A percentile compares a stretch with the other conserved stretches of the same genome.
These are phyloP conservation scores for Calonectria ilicicola DNA, from an alignment of 2,329 filamentous ascomycete species.

Conservation along the genomic window DNA sequence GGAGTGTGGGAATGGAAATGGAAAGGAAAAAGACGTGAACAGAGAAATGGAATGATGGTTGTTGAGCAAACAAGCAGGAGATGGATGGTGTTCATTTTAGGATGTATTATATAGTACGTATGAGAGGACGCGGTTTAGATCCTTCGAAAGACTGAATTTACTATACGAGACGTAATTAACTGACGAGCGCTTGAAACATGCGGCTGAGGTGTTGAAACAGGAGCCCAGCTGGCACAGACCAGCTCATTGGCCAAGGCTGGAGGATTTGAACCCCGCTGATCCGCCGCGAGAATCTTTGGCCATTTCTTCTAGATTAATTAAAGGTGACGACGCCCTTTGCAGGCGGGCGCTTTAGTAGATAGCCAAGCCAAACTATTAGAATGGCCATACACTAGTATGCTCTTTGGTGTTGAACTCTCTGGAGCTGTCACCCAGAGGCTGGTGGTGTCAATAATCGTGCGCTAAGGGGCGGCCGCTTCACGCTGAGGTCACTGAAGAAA, in stretches of 20 bases:
- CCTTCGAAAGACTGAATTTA: not conserved
- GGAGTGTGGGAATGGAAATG: conserved; percentile 1
- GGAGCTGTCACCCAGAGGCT: not conserved
- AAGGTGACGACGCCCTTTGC: not conserved
- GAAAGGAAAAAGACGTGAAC: not conserved
- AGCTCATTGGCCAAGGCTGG: not conserved
- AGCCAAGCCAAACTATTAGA: not conserved
- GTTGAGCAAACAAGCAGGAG: not conserved
- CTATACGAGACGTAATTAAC: conserved; percentile 9
- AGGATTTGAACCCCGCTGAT: not conserved
- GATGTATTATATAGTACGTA: not conserved
- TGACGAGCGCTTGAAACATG: conserved; percentile 3
- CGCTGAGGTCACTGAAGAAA: no score
- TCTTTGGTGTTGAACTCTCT: not conserved
- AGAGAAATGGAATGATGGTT: not conserved
- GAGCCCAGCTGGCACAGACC: not conserved
- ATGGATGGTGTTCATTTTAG: not conserved
- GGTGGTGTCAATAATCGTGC: no score
- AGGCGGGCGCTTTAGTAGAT: not conserved
- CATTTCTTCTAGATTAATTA: no score
- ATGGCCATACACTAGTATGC: not conserved
- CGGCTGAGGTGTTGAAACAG: conserved; percentile 12
- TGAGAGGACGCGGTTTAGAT: not conserved
- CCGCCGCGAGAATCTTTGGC: no score
- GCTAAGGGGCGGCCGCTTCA: no score